Conservation (phyloP, 2,329 filamentous ascomycete species). For the Ceratocystis colombiana region DNA sequence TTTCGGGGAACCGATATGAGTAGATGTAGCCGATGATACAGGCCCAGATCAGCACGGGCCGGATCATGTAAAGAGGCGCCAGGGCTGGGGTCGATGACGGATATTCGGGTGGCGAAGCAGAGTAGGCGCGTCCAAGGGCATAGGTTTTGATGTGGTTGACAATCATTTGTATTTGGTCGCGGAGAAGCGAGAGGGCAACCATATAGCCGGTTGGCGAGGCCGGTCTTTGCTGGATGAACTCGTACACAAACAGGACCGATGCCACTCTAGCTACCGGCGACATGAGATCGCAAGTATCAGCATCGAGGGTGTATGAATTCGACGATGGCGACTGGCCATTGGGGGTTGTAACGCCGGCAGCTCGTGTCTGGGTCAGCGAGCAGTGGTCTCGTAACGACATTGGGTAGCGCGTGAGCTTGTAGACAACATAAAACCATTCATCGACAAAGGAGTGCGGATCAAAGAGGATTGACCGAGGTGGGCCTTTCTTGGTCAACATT, state of each 20-base stretch:
- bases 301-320: neutral
- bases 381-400: constrained; percentile 23
- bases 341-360: constrained; percentile 19
- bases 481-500: constrained; percentile 19
- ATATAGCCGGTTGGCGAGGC: constrained; percentile 22
- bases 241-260: constrained; percentile 19
- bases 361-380: constrained; percentile 21
- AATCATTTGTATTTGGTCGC: constrained; percentile 23
- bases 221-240: constrained; percentile 23
- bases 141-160: constrained; percentile 24
- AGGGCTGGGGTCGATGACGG: neutral
- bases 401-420: constrained; percentile 21
- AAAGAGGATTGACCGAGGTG: constrained; percentile 19
- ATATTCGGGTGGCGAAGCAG: neutral
- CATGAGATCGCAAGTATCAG: constrained; percentile 17
- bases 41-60: constrained; percentile 24
- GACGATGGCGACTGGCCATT: neutral
- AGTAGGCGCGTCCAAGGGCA: constrained; percentile 14
- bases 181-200: constrained; percentile 14
- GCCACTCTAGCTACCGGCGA: constrained; percentile 21
- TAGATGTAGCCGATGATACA: constrained; percentile 25
- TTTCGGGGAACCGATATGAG: constrained; percentile 18
- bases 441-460: constrained; percentile 23
- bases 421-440: constrained; percentile 23
- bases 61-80: constrained; percentile 16